Conservation (phyloP, 768 basidiomycete species). For the Mycena capillaripes region DNA sequence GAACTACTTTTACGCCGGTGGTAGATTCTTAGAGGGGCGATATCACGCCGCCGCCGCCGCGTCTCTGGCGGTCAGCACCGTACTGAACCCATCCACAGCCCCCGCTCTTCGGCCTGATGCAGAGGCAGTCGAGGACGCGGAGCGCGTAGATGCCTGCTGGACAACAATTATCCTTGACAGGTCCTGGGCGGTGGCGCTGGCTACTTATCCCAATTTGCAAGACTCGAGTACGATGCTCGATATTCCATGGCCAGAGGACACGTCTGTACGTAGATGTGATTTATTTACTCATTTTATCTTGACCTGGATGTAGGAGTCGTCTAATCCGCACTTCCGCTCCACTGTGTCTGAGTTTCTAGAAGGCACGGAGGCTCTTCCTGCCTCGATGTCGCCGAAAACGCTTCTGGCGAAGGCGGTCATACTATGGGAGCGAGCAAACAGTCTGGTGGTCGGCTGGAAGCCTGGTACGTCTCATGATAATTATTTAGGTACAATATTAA, state of each 20-base stretch:
- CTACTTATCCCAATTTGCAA: background rate
- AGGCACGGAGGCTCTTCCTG: too few relatives aligned
- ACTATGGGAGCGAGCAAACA: constrained; percentile 33
- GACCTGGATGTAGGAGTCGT: too few relatives aligned
- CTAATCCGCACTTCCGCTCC: too few relatives aligned
- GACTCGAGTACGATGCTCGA: constrained; percentile 5
- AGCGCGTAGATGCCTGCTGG: constrained; percentile 30
- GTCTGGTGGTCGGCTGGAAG: constrained; percentile 16
- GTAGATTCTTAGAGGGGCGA: constrained; percentile 49
- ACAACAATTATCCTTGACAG: constrained; percentile 26
- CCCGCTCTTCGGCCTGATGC: background rate
- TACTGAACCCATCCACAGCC: constrained; percentile 30
- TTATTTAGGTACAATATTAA: background rate
- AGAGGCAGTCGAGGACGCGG: constrained; percentile 14
- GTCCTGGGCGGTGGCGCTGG: constrained; percentile 33
- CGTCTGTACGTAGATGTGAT: background rate
- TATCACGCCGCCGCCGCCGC: constrained; percentile 56
- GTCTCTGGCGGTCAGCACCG: constrained; percentile 43
- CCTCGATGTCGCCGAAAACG: constrained; percentile 3
- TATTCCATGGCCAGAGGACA: constrained; percentile 27
- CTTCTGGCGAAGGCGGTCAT: constrained; percentile 30
- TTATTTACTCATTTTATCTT: too few relatives aligned
- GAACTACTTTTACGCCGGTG: constrained; percentile 57
- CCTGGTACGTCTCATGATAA: background rate
- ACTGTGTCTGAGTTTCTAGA: too few relatives aligned